Evolutionary conservation across 768 basidiomycete species (phyloP), one percentile per base, ranked within the genome.

Genomic region (Rhodocollybia butyracea): DNA sequence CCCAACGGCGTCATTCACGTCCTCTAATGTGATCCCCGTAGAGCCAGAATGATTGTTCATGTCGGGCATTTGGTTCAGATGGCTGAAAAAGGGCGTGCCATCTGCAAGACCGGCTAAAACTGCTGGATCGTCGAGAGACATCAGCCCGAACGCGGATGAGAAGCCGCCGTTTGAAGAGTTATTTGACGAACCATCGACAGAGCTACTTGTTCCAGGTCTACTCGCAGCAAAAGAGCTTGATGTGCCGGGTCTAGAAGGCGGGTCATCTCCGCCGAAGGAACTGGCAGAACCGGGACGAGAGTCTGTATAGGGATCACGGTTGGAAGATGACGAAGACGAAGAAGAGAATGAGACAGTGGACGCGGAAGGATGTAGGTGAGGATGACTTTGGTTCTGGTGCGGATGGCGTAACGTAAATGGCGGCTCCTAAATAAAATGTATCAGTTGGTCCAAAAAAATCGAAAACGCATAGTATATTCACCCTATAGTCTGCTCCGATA

Each of bases 61-160:
- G n/a, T 45, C 26, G 7, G 43, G 19, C 12, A 55, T 21, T 63
- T 64, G 7, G 72, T 66, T 46, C 5, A 57, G 32, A 4, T 40
- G 40, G 38, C 73, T 72, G 66, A 89, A 90, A 74, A 89, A 89
- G 0, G 86, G 83, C 13, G 79, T 75, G 5, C 76, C 80, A 56
- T 86, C 85, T 1, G 82, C 67, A 46, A 89, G 73, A 2, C 85
- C 80, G 0, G 86, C 83, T 34, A 90, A 74, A 7, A 85, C 83
- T 52, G 79, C 79, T 1, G 84, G 81, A 63, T 91, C 89, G 55
- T 90, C 89, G 48, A 92, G 76, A 19, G 82, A 83, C 84, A 92
- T 81, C 50, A 86, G 75, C 7, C 87, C 89, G 64, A 92, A 91
- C 1, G 84, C 85, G 22, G 77, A 79, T 3, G 79, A 81, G 62